Evolutionary conservation across 2,329 filamentous ascomycete genomes (phyloP).

Genomic region (Meredithiella fracta): DNA sequence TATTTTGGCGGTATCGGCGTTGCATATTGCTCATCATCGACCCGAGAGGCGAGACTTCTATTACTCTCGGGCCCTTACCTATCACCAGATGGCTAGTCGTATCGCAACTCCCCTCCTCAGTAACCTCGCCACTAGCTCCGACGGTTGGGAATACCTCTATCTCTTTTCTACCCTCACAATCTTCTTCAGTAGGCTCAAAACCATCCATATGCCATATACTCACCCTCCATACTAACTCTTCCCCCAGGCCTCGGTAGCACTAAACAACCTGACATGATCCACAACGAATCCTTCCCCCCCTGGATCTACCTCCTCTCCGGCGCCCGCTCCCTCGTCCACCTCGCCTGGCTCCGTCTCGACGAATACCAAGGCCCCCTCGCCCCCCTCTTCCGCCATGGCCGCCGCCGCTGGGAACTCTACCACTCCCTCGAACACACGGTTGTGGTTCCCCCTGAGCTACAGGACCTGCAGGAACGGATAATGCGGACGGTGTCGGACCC

Average conservation of each 20-base stretch:
- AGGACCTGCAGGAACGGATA: conserved; percentile 10
- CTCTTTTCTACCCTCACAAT: conserved; percentile 22
- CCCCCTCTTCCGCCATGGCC: conserved; percentile 18
- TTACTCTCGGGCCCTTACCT: conserved; percentile 15
- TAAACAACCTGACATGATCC: conserved; percentile 19
- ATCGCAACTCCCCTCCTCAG: conserved; percentile 19
- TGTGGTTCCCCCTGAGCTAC: conserved; percentile 5
- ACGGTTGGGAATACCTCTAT: conserved; percentile 18
- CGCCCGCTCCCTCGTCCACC: conserved; percentile 18
- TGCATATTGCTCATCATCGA: conserved; percentile 27
- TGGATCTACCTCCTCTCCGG: conserved; percentile 22
- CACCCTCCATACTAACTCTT: background rate
- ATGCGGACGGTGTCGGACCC: conserved; percentile 7
- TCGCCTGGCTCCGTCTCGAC: conserved; percentile 11
- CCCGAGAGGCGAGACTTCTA: conserved; percentile 13
- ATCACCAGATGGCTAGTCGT: conserved; percentile 20
- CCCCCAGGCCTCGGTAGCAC: conserved; percentile 18
- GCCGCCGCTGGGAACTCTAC: conserved; percentile 16
- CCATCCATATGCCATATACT: background rate
- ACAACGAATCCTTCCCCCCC: conserved; percentile 20
- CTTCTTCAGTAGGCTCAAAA: conserved; percentile 19
- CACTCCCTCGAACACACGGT: conserved; percentile 8
- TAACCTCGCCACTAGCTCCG: conserved; percentile 14
- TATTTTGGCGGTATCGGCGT: conserved; percentile 31
- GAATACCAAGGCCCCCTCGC: conserved; percentile 16